These are phyloP conservation scores for Coleophoma eucalyptorum DNA, from an alignment of 2,329 filamentous ascomycete genomes.

Conservation along the genomic window DNA sequence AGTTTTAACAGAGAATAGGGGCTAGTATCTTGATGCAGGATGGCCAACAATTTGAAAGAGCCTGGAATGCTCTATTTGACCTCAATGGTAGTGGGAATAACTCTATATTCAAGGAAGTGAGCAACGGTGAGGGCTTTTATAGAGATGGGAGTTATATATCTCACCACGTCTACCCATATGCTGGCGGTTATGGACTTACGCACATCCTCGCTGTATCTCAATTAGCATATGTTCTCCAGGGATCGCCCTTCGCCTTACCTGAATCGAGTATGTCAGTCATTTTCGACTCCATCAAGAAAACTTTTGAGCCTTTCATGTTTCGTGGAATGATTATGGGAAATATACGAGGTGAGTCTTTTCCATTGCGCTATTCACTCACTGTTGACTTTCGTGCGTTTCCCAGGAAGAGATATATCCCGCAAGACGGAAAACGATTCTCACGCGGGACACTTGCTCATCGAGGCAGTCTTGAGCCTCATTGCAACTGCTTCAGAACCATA, in stretches of 20 bases:
- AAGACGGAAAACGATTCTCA: not conserved
- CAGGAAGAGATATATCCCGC: not conserved
- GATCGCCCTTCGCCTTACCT: not conserved
- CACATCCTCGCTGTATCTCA: conserved; percentile 8
- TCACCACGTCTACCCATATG: conserved; percentile 13
- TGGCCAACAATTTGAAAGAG: not conserved
- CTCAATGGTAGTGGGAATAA: conserved; percentile 8
- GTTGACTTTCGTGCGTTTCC: not conserved
- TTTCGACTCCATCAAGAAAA: conserved; percentile 9
- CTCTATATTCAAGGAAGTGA: conserved; percentile 8
- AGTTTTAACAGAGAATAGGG: not conserved
- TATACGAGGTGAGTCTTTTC: conserved; percentile 4
- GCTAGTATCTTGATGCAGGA: not conserved
- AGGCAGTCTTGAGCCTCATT: not conserved
- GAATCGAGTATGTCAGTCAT: conserved; percentile 7
- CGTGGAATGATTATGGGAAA: conserved; percentile 14
- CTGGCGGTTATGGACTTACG: conserved; percentile 12
- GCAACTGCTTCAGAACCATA: not conserved
- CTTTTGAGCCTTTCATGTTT: conserved; percentile 12
- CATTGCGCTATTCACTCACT: not conserved
- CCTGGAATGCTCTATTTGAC: conserved; percentile 1
- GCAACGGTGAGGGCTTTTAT: conserved; percentile 11
- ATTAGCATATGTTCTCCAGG: not conserved
- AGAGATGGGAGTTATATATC: conserved; percentile 14
- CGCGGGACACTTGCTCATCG: not conserved